These are phyloP conservation scores for Sporobolomyces phaffii DNA, from an alignment of 768 basidiomycete species.

Conservation along the genomic window DNA sequence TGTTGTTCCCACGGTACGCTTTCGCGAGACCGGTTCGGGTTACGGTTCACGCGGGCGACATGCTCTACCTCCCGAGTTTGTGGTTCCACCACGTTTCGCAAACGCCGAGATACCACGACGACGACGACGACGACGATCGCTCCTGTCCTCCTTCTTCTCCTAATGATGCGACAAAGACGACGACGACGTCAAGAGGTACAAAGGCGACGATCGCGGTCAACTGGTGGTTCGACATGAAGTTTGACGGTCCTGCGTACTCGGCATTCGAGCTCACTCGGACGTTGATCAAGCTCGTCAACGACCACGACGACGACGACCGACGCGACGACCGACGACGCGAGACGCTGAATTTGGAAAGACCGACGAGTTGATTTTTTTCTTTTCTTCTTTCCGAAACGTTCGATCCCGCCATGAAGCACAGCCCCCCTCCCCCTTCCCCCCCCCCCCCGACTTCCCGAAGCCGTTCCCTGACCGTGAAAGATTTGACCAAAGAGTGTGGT, in stretches of 20 bases:
- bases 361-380: no score
- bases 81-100: conserved; percentile 94
- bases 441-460: no score
- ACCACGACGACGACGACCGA: conserved; percentile 13
- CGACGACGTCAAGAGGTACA: conserved; percentile 16
- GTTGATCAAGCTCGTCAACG: conserved; percentile 23
- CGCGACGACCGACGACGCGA: no score
- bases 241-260: conserved; percentile 18
- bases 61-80: conserved; percentile 79
- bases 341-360: neutral
- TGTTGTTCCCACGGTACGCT: conserved; percentile 32
- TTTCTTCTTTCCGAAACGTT: no score
- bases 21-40: conserved; percentile 63
- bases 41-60: conserved; percentile 64
- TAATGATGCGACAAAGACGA: no score
- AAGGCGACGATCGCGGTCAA: conserved; percentile 55
- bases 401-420: no score
- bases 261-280: conserved; percentile 8
- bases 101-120: conserved; percentile 43
- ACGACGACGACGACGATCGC: conserved; percentile 38
- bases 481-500: no score
- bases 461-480: no score
- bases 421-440: no score
- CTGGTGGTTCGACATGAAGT: conserved; percentile 82
- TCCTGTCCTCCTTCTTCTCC: no score